Percentiles rank a stretch among this genome's conserved stretches.
These are phyloP conservation scores for Syncephalastrum sp. DNA, from an alignment of 371 early-diverging fungal genomes.

Conservation along the genomic window DNA sequence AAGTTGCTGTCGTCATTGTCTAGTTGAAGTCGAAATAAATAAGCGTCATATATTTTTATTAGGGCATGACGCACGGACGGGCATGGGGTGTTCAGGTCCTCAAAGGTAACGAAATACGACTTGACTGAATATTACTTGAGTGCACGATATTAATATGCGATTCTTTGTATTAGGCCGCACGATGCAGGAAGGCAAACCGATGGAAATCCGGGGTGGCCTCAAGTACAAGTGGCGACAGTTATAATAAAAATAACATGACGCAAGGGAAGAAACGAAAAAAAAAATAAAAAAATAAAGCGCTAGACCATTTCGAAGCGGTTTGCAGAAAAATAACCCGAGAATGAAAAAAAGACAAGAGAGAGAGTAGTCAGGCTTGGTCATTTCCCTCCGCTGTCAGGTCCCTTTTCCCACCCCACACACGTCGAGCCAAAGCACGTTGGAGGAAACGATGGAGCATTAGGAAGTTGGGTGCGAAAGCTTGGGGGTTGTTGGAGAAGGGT, in stretches of 20 bases:
- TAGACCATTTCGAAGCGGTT: no score
- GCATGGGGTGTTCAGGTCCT: conserved; percentile 36
- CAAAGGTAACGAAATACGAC: conserved; percentile 21
- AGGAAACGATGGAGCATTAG: no score
- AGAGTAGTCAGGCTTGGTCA: no score
- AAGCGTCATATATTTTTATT: neutral
- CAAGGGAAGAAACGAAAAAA: no score
- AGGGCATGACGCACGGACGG: conserved; percentile 26
- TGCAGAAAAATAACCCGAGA: no score
- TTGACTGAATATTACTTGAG: neutral
- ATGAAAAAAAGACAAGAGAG: no score
- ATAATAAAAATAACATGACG: conserved; percentile 5
- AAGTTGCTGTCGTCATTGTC: conserved; percentile 6
- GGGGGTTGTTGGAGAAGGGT: no score
- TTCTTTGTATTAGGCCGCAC: conserved; percentile 22
- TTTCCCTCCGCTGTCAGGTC: no score
- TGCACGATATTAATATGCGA: neutral
- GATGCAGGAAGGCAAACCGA: conserved; percentile 31
- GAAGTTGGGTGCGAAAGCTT: no score
- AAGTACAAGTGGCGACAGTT: conserved; percentile 27
- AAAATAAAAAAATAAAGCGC: no score
- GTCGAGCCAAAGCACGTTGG: no score
- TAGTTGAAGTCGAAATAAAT: neutral
- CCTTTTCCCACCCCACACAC: no score
- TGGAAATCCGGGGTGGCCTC: conserved; percentile 33